These are phyloP conservation scores for Starmerella bombicola DNA, from an alignment of 805 yeast genomes.

Conservation along the genomic window DNA sequence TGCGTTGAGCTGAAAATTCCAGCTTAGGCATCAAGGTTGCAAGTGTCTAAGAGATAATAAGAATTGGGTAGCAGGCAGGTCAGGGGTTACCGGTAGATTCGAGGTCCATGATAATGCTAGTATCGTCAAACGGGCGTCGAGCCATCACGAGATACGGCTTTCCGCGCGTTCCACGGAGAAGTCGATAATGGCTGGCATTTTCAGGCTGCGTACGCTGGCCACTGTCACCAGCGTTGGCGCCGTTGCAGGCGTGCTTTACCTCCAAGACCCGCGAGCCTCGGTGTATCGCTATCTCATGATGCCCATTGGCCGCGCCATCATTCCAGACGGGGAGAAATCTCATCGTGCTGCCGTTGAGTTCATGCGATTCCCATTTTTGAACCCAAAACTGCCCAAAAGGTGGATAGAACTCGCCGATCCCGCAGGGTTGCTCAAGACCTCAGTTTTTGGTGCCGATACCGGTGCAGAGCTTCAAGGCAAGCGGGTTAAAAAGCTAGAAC, in stretches of 20 bases:
- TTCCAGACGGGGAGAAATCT: conserved; percentile 71
- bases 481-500: conserved; percentile 26
- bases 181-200: conserved; percentile 11
- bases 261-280: conserved; percentile 67
- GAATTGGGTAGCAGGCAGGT: too few relatives aligned
- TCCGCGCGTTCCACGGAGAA: too few relatives aligned
- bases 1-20: too few relatives aligned
- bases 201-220: conserved; percentile 15
- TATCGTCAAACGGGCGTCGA: too few relatives aligned
- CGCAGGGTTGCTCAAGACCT: conserved; percentile 21
- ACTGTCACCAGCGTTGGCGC: conserved; percentile 19
- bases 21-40: too few relatives aligned
- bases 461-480: conserved; percentile 7
- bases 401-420: conserved; percentile 28
- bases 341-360: conserved; percentile 62
- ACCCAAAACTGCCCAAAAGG: conserved; percentile 23
- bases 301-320: conserved; percentile 55
- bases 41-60: too few relatives aligned
- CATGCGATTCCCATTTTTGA: conserved; percentile 38
- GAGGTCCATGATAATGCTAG: too few relatives aligned
- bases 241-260: conserved; percentile 38
- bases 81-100: too few relatives aligned
- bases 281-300: conserved; percentile 69
- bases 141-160: neutral
- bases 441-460: conserved; percentile 19